Evolutionary conservation across 1,139 yeast species (phyloP).

Genomic region (Suhomyces choctaworum): DNA sequence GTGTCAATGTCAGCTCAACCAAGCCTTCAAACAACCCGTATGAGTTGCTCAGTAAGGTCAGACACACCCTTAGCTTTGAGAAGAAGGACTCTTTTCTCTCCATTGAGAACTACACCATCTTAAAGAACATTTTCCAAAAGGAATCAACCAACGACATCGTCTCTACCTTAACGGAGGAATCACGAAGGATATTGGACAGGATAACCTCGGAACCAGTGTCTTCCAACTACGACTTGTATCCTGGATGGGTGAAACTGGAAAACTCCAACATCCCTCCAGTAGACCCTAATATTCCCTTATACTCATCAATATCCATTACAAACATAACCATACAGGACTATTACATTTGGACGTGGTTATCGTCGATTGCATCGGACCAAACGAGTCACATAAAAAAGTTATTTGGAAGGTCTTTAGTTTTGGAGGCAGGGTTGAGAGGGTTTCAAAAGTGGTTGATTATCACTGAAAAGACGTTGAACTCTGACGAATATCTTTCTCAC

Average conservation of each 20-base stretch:
- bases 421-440: constrained; percentile 70
- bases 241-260: constrained; percentile 46
- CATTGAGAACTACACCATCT: constrained; percentile 74
- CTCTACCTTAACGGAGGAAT: constrained; percentile 69
- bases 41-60: constrained; percentile 54
- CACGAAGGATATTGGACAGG: constrained; percentile 64
- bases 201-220: constrained; percentile 48
- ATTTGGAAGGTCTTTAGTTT: constrained; percentile 79
- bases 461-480: constrained; percentile 61
- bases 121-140: constrained; percentile 71
- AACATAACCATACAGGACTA: constrained; percentile 81
- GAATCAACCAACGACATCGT: constrained; percentile 56
- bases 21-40: constrained; percentile 52
- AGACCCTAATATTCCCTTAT: constrained; percentile 37
- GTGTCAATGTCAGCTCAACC: constrained; percentile 68
- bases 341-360: constrained; percentile 89
- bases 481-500: constrained; percentile 40
- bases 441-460: constrained; percentile 83
- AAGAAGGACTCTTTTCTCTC: constrained; percentile 70
- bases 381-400: constrained; percentile 60
- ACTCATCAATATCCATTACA: constrained; percentile 53
- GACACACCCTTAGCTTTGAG: constrained; percentile 67
- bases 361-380: constrained; percentile 75
- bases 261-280: constrained; percentile 28
- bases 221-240: constrained; percentile 39